A percentile compares a stretch with the other conserved stretches of the same genome.
phyloP scores from a whole-genome alignment of 306 rosid genomes.

The Quercus cerris region DNA sequence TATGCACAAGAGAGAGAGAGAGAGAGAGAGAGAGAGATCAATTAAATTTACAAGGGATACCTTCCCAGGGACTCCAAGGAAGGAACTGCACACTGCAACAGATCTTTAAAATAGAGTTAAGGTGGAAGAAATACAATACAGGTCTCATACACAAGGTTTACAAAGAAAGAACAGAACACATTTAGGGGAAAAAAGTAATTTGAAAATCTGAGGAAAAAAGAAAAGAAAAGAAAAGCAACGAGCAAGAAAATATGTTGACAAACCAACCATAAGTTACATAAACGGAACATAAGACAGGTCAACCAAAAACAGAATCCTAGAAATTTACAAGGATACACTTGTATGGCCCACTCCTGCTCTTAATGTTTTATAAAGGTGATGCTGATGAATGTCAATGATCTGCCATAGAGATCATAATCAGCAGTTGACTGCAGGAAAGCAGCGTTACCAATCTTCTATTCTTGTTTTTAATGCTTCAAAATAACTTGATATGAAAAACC shows the following conservation, averaged over 20 bases:
- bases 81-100: slow-evolving; percentile 87
- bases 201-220: too few species aligned
- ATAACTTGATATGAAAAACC: background rate
- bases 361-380: slow-evolving; percentile 76
- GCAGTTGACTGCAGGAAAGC: slow-evolving; percentile 22
- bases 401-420: slow-evolving; percentile 47
- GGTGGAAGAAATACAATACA: slow-evolving; percentile 24
- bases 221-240: background rate
- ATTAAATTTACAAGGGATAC: slow-evolving; percentile 25
- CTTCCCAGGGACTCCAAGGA: slow-evolving; percentile 99
- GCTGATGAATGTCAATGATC: slow-evolving; percentile 82
- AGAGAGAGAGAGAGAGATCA: background rate
- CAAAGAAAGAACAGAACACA: background rate
- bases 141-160: slow-evolving; percentile 10
- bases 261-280: too few species aligned
- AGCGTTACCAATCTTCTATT: slow-evolving; percentile 1
- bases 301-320: background rate
- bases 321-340: slow-evolving; percentile 65
- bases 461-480: slow-evolving; percentile 4
- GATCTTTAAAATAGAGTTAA: slow-evolving; percentile 58
- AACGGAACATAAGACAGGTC: background rate
- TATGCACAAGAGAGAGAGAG: background rate
- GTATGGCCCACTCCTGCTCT: slow-evolving; percentile 79
- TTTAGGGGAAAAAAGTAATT: background rate
- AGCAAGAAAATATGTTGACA: too few species aligned